Conservation (phyloP, 2,329 filamentous ascomycete genomes). For the Scedosporium apiospermum region DNA sequence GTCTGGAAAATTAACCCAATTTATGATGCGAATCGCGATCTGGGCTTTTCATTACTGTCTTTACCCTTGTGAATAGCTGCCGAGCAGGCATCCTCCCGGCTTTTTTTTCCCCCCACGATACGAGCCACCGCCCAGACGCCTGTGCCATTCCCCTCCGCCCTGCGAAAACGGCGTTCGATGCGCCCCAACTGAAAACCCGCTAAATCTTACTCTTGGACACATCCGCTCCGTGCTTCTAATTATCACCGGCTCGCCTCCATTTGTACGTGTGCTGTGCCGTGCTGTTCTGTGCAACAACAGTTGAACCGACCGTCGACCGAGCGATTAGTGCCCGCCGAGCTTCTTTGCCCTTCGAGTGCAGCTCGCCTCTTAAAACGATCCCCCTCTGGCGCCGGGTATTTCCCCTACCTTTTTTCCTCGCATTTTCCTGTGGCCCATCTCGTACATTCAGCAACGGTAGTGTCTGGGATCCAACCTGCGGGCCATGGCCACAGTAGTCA, state of each 20-base stretch:
- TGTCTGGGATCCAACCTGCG: conserved; percentile 27
- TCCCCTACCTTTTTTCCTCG: not conserved
- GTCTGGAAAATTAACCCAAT: conserved; percentile 7
- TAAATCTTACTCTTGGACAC: not conserved
- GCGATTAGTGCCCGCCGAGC: too few species aligned
- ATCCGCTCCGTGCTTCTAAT: not conserved
- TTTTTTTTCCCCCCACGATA: not conserved
- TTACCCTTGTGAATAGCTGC: not conserved
- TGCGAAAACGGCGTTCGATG: not conserved
- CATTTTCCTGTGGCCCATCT: not conserved
- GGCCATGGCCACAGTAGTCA: conserved; percentile 8
- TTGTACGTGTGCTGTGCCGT: too few species aligned
- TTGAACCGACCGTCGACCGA: too few species aligned
- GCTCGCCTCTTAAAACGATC: too few species aligned
- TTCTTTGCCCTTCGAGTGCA: too few species aligned
- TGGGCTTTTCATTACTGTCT: not conserved
- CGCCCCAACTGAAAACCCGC: not conserved
- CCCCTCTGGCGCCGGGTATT: too few species aligned
- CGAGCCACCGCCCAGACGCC: not conserved
- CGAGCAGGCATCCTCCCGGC: not conserved
- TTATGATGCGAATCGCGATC: conserved; percentile 6
- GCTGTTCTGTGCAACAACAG: too few species aligned
- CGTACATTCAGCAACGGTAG: not conserved
- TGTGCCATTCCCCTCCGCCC: not conserved
- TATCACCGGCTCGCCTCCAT: not conserved